These are phyloP conservation scores for Euphrasia confusa DNA, from an alignment of 257 asterid genomes.

Conservation along the genomic window DNA sequence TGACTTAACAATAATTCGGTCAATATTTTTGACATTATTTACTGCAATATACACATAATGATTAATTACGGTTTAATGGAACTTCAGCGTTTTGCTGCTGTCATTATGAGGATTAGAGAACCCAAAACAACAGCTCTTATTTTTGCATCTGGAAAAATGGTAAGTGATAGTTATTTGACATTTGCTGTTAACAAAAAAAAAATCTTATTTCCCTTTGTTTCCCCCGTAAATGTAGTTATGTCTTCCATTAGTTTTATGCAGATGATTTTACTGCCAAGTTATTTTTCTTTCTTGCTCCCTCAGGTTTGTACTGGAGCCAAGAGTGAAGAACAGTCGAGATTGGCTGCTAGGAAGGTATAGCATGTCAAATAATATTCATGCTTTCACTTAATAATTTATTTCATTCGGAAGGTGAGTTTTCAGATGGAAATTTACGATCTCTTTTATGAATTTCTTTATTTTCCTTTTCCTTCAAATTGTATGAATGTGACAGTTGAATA, in stretches of 20 bases:
- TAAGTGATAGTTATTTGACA: constrained; percentile 6
- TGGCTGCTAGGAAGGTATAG: constrained; percentile 40
- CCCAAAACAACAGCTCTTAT: constrained; percentile 41
- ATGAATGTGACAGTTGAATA: background rate
- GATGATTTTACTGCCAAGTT: background rate
- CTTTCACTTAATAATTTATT: background rate
- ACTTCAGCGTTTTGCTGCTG: constrained; percentile 37
- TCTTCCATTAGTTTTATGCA: background rate
- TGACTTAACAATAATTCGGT: background rate
- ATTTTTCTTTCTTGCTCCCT: background rate
- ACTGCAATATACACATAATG: background rate
- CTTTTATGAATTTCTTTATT: background rate
- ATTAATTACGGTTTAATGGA: background rate
- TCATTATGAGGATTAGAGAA: constrained; percentile 40
- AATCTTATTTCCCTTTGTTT: background rate
- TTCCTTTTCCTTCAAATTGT: background rate
- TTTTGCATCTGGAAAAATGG: constrained; percentile 45
- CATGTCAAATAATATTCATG: background rate
- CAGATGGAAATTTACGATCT: background rate
- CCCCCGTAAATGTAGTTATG: background rate
- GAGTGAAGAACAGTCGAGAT: constrained; percentile 35
- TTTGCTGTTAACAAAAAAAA: background rate
- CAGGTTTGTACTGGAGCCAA: constrained; percentile 47
- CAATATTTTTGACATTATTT: constrained; percentile 3
- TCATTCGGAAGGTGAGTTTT: background rate